Percentiles rank a stretch among this genome's conserved stretches.
phyloP scores from a whole-genome alignment of 2,329 filamentous ascomycete genomes.

The Fusarium foetens region DNA sequence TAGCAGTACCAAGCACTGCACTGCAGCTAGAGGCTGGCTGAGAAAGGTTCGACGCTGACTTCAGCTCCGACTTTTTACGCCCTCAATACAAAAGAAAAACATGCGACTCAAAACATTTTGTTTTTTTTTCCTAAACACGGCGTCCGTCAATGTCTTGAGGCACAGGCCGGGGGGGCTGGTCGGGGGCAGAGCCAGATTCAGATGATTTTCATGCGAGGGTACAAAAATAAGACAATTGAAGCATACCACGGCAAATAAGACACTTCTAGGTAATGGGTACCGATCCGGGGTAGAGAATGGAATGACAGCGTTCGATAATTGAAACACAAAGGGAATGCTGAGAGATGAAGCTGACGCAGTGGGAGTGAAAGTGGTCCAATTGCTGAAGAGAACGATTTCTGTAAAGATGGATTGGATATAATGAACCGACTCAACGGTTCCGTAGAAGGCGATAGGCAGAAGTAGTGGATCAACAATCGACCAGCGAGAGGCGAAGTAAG shows the following conservation, averaged over 20 bases:
- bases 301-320: conserved; percentile 42
- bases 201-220: conserved; percentile 35
- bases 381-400: conserved; percentile 16
- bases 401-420: neutral
- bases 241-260: conserved; percentile 45
- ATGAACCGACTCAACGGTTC: conserved; percentile 26
- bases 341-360: conserved; percentile 31
- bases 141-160: conserved; percentile 28
- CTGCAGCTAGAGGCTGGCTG: conserved; percentile 8
- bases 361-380: conserved; percentile 19
- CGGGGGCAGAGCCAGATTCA: conserved; percentile 37
- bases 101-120: conserved; percentile 17
- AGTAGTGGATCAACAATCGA: conserved; percentile 27
- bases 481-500: conserved; percentile 37
- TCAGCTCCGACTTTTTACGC: conserved; percentile 27
- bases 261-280: conserved; percentile 35
- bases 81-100: conserved; percentile 22
- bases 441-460: conserved; percentile 13
- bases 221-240: conserved; percentile 37
- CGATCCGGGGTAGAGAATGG: conserved; percentile 35
- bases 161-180: conserved; percentile 26
- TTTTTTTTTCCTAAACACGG: conserved; percentile 3
- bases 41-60: conserved; percentile 30
- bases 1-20: conserved; percentile 6
- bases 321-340: conserved; percentile 42